Evolutionary conservation across 495 filamentous ascomycete species (phyloP).

Genomic region (Lepraria neglecta): DNA sequence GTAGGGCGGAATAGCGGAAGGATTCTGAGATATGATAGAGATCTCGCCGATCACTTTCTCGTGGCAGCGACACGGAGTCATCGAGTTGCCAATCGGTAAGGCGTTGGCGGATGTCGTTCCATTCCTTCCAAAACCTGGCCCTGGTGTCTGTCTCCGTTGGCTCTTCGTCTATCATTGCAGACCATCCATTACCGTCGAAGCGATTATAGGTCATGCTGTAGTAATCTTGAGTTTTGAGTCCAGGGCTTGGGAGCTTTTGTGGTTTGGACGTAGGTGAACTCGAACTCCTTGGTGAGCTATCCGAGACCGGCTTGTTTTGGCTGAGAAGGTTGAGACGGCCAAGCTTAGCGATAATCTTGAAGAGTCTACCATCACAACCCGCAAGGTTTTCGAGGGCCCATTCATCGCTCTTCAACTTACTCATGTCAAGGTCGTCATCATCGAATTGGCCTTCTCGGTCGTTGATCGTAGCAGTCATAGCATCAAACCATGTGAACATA

Average conservation of each 20-base stretch:
- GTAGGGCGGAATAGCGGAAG: constrained; percentile 80
- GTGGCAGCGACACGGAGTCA: constrained; percentile 39
- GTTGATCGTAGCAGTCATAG: constrained; percentile 87
- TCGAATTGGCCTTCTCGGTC: constrained; percentile 86
- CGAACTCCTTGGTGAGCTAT: constrained; percentile 28
- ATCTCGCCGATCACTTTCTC: constrained; percentile 36
- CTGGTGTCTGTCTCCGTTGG: constrained; percentile 42
- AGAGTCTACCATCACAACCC: constrained; percentile 77
- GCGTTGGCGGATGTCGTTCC: constrained; percentile 67
- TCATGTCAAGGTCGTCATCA: constrained; percentile 59
- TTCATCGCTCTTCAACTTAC: constrained; percentile 59
- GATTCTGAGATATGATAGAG: constrained; percentile 70
- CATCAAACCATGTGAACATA: constrained; percentile 95
- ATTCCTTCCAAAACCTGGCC: constrained; percentile 74
- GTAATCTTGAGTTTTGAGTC: constrained; percentile 37
- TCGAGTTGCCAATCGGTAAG: constrained; percentile 81
- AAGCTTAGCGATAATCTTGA: constrained; percentile 69
- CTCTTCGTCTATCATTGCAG: constrained; percentile 44
- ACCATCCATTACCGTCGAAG: constrained; percentile 60
- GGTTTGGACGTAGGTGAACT: constrained; percentile 30
- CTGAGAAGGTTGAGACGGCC: constrained; percentile 85
- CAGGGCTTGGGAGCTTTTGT: constrained; percentile 32
- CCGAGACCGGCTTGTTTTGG: constrained; percentile 58
- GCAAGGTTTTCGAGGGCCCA: constrained; percentile 80
- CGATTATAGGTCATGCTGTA: constrained; percentile 51